Evolutionary conservation across 768 basidiomycete genomes (phyloP).

Genomic region (Auricularia sp.): DNA sequence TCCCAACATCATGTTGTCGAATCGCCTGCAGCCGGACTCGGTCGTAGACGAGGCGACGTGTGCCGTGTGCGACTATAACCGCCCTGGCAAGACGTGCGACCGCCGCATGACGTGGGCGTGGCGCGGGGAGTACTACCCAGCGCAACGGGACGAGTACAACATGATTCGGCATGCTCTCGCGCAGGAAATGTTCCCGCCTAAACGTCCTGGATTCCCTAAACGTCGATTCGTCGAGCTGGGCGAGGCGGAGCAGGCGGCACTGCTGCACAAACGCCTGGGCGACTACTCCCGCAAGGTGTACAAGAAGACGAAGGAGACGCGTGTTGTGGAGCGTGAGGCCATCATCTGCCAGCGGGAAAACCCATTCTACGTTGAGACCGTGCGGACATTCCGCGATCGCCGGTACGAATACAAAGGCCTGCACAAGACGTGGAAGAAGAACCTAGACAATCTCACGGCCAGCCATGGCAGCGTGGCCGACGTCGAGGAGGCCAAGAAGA

Average conservation of each 20-base stretch:
- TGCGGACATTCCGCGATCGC: constrained; percentile 91
- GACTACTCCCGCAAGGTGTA: constrained; percentile 99
- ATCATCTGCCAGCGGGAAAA: constrained; percentile 98
- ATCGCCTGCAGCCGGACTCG: constrained; percentile 95
- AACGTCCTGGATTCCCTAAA: constrained; percentile 57
- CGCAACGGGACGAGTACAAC: constrained; percentile 93
- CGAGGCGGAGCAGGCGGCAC: constrained; percentile 75
- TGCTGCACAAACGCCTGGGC: constrained; percentile 92
- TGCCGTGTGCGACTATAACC: constrained; percentile 96
- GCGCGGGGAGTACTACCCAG: constrained; percentile 97
- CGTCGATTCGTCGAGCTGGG: constrained; percentile 78
- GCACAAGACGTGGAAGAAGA: constrained; percentile 99
- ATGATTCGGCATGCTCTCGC: constrained; percentile 97
- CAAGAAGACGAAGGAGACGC: constrained; percentile 96
- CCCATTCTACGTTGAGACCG: constrained; percentile 98
- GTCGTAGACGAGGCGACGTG: constrained; percentile 94
- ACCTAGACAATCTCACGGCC: constrained; percentile 62
- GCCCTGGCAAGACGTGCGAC: constrained; percentile 92
- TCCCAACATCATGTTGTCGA: constrained; percentile 99
- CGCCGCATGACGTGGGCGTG: constrained; percentile 94
- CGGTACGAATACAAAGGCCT: constrained; percentile 98
- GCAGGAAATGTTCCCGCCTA: constrained; percentile 84
- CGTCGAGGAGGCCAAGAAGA: constrained; percentile 94
- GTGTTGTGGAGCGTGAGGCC: constrained; percentile 83
- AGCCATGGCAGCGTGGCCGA: constrained; percentile 71